These are phyloP conservation scores for Cyclostephanos tholiformis DNA, from an alignment of 108 stramenopile species.

Conservation along the genomic window DNA sequence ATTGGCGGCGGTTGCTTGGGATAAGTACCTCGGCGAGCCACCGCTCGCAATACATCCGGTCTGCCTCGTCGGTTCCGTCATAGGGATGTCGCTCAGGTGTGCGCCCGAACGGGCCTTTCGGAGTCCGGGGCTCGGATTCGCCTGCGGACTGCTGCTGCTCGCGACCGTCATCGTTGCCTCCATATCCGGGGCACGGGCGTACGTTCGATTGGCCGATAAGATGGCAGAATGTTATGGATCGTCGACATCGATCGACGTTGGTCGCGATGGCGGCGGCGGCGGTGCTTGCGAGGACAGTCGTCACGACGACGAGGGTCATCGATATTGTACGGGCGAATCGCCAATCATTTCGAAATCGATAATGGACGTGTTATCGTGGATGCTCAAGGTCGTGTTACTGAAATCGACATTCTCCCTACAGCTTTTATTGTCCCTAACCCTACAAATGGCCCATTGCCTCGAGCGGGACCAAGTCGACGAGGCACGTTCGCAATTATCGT, in stretches of 20 bases:
- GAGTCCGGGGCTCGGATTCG: constrained; percentile 38
- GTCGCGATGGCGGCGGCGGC: background rate
- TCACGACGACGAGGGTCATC: background rate
- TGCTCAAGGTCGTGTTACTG: constrained; percentile 36
- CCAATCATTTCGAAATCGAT: background rate
- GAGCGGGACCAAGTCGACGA: constrained; percentile 49
- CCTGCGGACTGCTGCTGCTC: constrained; percentile 27
- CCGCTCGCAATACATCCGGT: constrained; percentile 53
- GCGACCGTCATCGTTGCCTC: constrained; percentile 21
- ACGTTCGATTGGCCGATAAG: constrained; percentile 6
- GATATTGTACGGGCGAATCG: background rate
- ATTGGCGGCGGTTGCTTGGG: constrained; percentile 38
- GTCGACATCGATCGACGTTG: constrained; percentile 1
- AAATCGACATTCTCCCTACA: constrained; percentile 52
- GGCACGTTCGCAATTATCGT: constrained; percentile 47
- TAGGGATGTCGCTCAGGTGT: constrained; percentile 17
- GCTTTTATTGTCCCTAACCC: constrained; percentile 42
- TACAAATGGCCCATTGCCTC: constrained; percentile 57
- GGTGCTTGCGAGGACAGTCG: background rate
- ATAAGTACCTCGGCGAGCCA: constrained; percentile 32
- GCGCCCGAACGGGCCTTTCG: constrained; percentile 25
- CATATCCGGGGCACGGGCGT: constrained; percentile 18
- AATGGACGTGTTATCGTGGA: constrained; percentile 26
- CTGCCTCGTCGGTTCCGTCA: constrained; percentile 40
- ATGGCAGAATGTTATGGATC: background rate